Base-by-base conservation (phyloP, 208 protist genomes). In the Trypanosomatidae sp. region DNA sequence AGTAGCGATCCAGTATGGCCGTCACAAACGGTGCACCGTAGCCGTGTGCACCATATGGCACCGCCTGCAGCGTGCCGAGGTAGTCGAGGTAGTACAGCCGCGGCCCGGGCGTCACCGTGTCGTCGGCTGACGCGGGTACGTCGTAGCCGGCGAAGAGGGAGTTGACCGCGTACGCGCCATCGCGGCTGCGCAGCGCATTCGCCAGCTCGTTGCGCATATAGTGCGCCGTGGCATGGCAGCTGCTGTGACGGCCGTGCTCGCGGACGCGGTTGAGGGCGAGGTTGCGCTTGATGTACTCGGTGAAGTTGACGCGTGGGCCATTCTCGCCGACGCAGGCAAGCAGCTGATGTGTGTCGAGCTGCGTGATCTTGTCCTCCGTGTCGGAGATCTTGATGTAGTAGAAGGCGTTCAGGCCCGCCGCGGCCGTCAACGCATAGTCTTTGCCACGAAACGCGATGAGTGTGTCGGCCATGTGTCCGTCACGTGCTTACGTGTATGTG, bases 31-130 rank as follows among this genome's bases (percentile, higher is more conserved):
- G 70, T 5, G 62, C 72, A 21, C 90, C 87, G 69, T 97, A 97
- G 18, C 95, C 95, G 60, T 97, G 95, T 55, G 80, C 81, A 32
- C 70, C 87, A 63, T 85, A 96, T 6, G 88, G 74, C 11, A 97
- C 81, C 22, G 84, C 63, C 49, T 92, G 73, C 66, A 96, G 24
- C 6, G 83, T 89, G 46, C 80, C 91, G 16, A 97, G 65, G 70
- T 97, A 97, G 61, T 97, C 95, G 53, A 97, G 64, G 62, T 91
- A 97, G 62, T 94, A 97, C 21, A 97, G 62, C 23, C 71, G 75
- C 8, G 85, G 60, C 6, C 74, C 85, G 7, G 28, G 53, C 30
- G 48, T 54, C 1, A 30, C 40, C 37, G 82, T 75, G 57, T 88
- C 80, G 18, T 88, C 66, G 22, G 67, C 61, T 10, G 76, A 89